phyloP scores from a whole-genome alignment of 2,329 filamentous ascomycete genomes.

The Pseudogymnoascus sp. region DNA sequence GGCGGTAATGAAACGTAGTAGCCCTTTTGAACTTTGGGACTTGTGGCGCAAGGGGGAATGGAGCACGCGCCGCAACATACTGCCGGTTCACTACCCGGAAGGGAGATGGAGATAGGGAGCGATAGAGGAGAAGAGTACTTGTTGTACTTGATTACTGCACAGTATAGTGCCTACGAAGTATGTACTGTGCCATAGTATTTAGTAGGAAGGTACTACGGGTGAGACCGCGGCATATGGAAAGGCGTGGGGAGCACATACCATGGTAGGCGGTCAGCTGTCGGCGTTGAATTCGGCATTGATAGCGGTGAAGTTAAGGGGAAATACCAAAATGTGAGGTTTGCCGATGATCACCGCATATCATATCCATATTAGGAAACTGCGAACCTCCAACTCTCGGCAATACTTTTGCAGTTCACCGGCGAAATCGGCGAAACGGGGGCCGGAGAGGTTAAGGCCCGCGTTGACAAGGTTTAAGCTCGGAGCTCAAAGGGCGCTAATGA shows the following conservation, averaged over 20 bases:
- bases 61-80: neutral
- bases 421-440: neutral
- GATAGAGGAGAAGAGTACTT: neutral
- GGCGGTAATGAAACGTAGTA: slow-evolving; percentile 1
- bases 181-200: neutral
- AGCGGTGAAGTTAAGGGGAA: neutral
- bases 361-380: neutral
- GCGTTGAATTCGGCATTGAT: neutral
- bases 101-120: neutral
- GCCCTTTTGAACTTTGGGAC: neutral
- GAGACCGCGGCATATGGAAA: neutral
- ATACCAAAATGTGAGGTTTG: neutral
- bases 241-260: neutral
- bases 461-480: neutral
- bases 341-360: neutral
- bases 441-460: neutral
- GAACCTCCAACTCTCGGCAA: neutral
- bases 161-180: neutral
- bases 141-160: neutral
- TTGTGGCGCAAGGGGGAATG: neutral
- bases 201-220: neutral
- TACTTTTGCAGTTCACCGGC: neutral
- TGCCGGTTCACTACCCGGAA: neutral
- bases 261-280: neutral
- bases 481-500: neutral